phyloP scores from a whole-genome alignment of 495 filamentous ascomycete species.

The Neurospora africana region DNA sequence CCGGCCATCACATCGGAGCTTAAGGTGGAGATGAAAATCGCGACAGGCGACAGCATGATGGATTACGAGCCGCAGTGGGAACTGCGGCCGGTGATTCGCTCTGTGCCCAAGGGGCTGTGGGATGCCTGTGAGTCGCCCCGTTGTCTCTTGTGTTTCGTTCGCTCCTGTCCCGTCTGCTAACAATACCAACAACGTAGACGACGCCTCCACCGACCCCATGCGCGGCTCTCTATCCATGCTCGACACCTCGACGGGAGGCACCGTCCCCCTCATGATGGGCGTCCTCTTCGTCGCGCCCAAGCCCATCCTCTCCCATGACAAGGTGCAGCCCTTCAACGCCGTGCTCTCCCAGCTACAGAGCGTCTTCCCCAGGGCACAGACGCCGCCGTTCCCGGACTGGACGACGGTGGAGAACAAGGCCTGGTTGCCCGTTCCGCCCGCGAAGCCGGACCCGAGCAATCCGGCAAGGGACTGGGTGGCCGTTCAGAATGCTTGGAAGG shows the following conservation, averaged over 20 bases:
- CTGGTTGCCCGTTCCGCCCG: no score
- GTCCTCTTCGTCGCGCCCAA: neutral
- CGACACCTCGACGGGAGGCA: neutral
- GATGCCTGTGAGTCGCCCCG: neutral
- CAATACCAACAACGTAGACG: neutral
- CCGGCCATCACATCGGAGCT: neutral
- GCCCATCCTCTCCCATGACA: neutral
- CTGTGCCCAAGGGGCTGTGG: constrained; percentile 1
- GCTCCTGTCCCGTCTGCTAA: no score
- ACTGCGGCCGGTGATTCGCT: neutral
- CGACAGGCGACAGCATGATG: neutral
- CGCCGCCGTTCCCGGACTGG: no score
- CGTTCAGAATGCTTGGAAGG: no score
- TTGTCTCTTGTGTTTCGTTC: no score
- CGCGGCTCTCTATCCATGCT: neutral
- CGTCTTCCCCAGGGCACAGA: no score
- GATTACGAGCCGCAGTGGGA: no score
- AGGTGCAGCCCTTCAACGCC: neutral
- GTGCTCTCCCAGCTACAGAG: no score
- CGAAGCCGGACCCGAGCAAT: no score
- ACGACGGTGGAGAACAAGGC: no score
- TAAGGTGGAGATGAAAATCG: neutral
- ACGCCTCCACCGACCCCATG: neutral
- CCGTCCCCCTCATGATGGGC: constrained; percentile 1
- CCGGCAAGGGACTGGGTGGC: no score